Evolutionary conservation across 208 protist genomes (phyloP), one percentile per base, ranked within the genome.

Genomic region (Vickermania spadyakhi): DNA sequence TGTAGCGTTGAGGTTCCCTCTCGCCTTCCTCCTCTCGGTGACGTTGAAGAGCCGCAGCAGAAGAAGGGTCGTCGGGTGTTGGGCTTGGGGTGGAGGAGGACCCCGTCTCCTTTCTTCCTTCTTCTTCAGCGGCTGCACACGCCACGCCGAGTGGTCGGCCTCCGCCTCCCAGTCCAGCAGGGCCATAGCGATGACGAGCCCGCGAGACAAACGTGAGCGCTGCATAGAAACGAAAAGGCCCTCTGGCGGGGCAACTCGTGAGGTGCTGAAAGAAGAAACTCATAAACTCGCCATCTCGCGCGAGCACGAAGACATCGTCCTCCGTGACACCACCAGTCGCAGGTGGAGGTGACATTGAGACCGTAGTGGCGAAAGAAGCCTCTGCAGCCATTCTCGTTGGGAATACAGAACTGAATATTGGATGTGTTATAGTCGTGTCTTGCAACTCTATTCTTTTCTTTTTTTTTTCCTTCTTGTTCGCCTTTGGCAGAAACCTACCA

Each of bases 241-340:
- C 84, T 45, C 81, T 79, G 2, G 84, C 80, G 23, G 84, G 84
- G 50, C 80, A 86, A 13, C 56, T 68, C 7, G 75, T 62, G 50
- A 91, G 63, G 72, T 91, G 84, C 29, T 77, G 70, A 49, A 80
- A 91, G 60, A 88, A 79, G 41, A 88, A 72, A 2, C 66, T 62
- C 80, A 91, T 87, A 54, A 91, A 73, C 45, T 84, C 77, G n/a
- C 71, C 69, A 59, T 77, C 51, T 52, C 66, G 67, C 58, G 84
- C 75, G 27, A 89, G 22, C 0, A 72, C 41, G 0, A 57, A 58
- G 3, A 82, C 31, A 1, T 67, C 66, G 1, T 30, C 49, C 13
- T 42, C 27, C 3, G 67, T 70, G 30, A 51, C 54, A 13, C 49
- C 51, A 11, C 13, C 51, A 23, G 51, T 28, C 5, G 25, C 25